Base-by-base conservation (phyloP, 208 protist species). In the Strigomonas culicis region DNA sequence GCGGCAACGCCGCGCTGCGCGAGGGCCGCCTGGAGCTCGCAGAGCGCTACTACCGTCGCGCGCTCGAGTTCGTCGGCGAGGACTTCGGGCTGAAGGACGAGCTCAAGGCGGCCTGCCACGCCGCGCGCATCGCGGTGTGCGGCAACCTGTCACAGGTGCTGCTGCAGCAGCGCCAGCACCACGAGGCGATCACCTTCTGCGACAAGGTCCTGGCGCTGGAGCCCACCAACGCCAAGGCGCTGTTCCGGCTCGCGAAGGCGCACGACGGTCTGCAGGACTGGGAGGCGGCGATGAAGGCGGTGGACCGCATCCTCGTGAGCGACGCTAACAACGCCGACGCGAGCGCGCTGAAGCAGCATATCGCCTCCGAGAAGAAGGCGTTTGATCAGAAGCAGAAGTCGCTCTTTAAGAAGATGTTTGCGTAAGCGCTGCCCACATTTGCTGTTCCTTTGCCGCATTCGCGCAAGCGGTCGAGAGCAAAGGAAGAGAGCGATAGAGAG, bases 361-460 rank as follows among this genome's bases (percentile, higher is more conserved):
- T 96, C 46, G 70, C 70, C 24, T 79, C 73, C 31, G 34, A 75
- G 56, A 68, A 81, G 59, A 85, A 75, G 63, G 79, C 71, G n/a
- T 92, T 80, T 34, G 81, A 94, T 31, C 68, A 83, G 61, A 92
- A 92, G 81, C 85, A 96, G 61, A 85, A 84, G 53, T 69, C 73
- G 0, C 32, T 84, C 4, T 96, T 86, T 66, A 90, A 86, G 74
- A 91, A 90, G 46, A 89, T 96, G 83, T 96, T 96, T 46, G 63
- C 76, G 27, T 91, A 70, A 75, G 25, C 8, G 36, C 8, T 41
- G 36, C 8, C 8, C 8, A 13, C 8, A 41, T 6, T 41, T 4
- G 7, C 4, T 7, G 21, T 43, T n/a, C 4, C 22, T 7, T 21
- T 7, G 4, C 7, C 4, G 34, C 53, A 13, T 34, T 25, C 10